phyloP scores from a whole-genome alignment of 768 basidiomycete species.

The Neoboletus subvelutipes region DNA sequence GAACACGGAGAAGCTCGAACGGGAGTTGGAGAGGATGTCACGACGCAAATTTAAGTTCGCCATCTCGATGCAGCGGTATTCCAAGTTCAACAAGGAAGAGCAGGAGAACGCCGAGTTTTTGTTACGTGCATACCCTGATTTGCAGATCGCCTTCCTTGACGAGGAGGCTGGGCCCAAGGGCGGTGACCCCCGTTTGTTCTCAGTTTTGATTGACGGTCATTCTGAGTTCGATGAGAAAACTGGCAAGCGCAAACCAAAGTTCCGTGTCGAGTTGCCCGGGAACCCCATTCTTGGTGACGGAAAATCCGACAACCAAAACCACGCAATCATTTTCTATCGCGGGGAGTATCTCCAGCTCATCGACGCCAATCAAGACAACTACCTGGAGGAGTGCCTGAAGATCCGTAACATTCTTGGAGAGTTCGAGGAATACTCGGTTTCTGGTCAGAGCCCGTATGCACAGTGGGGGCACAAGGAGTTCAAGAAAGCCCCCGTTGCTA shows the following conservation, averaged over 20 bases:
- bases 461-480: slow-evolving; percentile 97
- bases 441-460: slow-evolving; percentile 92
- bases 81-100: slow-evolving; percentile 99
- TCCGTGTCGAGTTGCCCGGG: slow-evolving; percentile 94
- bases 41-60: slow-evolving; percentile 98
- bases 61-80: slow-evolving; percentile 98
- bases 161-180: slow-evolving; percentile 91
- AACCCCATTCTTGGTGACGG: slow-evolving; percentile 99
- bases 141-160: slow-evolving; percentile 97
- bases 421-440: slow-evolving; percentile 91
- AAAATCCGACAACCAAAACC: slow-evolving; percentile 99
- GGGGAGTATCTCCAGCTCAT: slow-evolving; percentile 99
- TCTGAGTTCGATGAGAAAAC: slow-evolving; percentile 89
- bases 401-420: slow-evolving; percentile 97
- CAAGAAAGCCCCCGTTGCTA: slow-evolving; percentile 87
- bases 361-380: slow-evolving; percentile 99
- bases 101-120: slow-evolving; percentile 98
- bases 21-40: slow-evolving; percentile 95
- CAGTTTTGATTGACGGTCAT: slow-evolving; percentile 94
- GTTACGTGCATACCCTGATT: slow-evolving; percentile 94
- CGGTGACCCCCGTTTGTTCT: slow-evolving; percentile 86
- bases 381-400: slow-evolving; percentile 98
- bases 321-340: slow-evolving; percentile 98
- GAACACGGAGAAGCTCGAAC: slow-evolving; percentile 93
- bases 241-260: slow-evolving; percentile 93